Percentiles rank a stretch among this genome's conserved stretches.
These are phyloP conservation scores for Mycena galericulata DNA, from an alignment of 768 basidiomycete genomes.

Conservation along the genomic window DNA sequence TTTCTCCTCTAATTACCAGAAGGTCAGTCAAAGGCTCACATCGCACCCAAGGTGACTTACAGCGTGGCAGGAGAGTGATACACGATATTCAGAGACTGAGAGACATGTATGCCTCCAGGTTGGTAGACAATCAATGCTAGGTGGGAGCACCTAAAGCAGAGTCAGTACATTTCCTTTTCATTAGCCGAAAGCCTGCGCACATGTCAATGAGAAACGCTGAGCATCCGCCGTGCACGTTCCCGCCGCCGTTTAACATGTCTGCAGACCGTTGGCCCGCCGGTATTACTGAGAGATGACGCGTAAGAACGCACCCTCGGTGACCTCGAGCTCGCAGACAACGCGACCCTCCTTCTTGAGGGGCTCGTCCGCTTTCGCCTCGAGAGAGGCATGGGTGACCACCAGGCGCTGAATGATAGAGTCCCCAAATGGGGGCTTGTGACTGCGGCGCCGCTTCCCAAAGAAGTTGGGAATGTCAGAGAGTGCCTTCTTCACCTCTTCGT, in stretches of 20 bases:
- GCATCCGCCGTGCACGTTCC: constrained; percentile 24
- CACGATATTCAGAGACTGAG: constrained; percentile 26
- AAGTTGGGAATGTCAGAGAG: no score
- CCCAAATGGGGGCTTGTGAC: constrained; percentile 30
- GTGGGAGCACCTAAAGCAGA: not conserved
- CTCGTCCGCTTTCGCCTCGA: constrained; percentile 42
- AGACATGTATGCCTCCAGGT: not conserved
- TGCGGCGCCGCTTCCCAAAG: no score
- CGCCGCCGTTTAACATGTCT: constrained; percentile 26
- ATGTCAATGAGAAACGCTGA: constrained; percentile 21
- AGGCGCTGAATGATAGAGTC: constrained; percentile 33
- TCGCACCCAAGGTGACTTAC: constrained; percentile 1
- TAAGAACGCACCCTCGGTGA: constrained; percentile 40
- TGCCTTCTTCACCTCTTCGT: no score
- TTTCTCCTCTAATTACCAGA: constrained; percentile 21
- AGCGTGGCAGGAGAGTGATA: constrained; percentile 32
- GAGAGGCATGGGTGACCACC: constrained; percentile 38
- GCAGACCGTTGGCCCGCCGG: not conserved
- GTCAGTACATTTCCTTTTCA: not conserved
- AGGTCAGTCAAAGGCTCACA: not conserved
- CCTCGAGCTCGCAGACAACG: constrained; percentile 43
- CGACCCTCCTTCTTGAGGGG: constrained; percentile 42
- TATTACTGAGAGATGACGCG: not conserved
- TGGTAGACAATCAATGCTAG: not conserved
- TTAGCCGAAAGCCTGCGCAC: not conserved